phyloP scores from a whole-genome alignment of 495 filamentous ascomycete species.

The Lindgomyces ingoldianus region DNA sequence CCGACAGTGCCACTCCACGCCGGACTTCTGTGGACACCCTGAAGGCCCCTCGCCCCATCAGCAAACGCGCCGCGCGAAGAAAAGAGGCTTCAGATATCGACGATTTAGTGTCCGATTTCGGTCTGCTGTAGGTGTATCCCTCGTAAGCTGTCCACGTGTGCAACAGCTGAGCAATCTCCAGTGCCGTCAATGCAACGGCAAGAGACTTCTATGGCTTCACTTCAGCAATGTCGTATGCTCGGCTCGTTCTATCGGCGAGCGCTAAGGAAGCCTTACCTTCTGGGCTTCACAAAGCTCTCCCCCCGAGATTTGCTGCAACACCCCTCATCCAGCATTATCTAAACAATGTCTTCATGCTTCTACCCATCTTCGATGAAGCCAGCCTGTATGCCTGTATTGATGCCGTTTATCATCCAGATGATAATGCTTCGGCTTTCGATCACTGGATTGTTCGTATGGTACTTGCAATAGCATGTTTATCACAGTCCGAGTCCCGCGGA shows the following conservation, averaged over 20 bases:
- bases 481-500: constrained; percentile 65
- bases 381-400: constrained; percentile 74
- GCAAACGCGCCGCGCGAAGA: constrained; percentile 37
- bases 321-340: constrained; percentile 78
- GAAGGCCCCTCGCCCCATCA: constrained; percentile 28
- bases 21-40: constrained; percentile 35
- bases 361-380: constrained; percentile 78
- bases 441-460: constrained; percentile 88
- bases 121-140: constrained; percentile 43
- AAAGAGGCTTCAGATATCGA: constrained; percentile 49
- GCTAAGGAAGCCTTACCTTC: constrained; percentile 64
- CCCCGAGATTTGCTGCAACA: constrained; percentile 63
- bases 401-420: constrained; percentile 68
- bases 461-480: constrained; percentile 73
- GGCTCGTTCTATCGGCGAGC: constrained; percentile 73
- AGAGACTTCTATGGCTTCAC: constrained; percentile 88
- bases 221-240: constrained; percentile 80
- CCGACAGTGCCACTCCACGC: constrained; percentile 36
- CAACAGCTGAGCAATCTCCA: constrained; percentile 39
- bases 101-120: constrained; percentile 50
- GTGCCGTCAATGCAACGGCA: constrained; percentile 87
- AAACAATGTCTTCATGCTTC: constrained; percentile 72
- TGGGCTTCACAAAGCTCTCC: constrained; percentile 59
- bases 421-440: constrained; percentile 68
- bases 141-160: background rate